Evolutionary conservation across 495 filamentous ascomycete genomes (phyloP), one percentile per base, ranked within the genome.

Genomic region (Aspergillus avenaceus): DNA sequence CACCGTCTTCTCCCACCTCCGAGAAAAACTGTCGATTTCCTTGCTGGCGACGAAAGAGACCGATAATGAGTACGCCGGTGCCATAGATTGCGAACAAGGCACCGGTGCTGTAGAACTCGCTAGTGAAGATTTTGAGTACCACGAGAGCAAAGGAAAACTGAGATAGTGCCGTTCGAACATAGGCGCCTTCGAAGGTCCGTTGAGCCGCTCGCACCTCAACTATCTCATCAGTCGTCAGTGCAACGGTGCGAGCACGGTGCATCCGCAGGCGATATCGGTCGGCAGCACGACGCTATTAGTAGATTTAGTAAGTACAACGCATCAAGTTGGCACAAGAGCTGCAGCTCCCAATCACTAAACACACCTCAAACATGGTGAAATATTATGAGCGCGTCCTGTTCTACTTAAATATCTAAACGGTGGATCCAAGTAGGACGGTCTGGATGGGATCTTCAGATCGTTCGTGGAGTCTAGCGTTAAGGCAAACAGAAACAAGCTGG

Each of bases 121-220:
- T 77, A 19, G 90, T 97, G 74, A 97, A 97, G 66, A 98, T 95
- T 71, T 92, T 95, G 43, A 98, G 82, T 8, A 98, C 86, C 50
- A 98, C 83, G 14, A 98, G 84, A 36, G 92, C 83, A 62, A 98
- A 97, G 43, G 84, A 89, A 78, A 97, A 97, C 66, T 97, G 91
- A 3, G 85, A 86, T 26, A 97, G 83, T 0, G 92, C 89, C 0
- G 93, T 98, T 44, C 93, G 90, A 53, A 96, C 83, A 70, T 98
- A 98, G 26, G 93, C 95, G 1, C 93, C 93, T 74, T 97, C 93
- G 56, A 97, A 98, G 13, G 93, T 98, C 14, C 93, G 81, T 66
- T 98, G 93, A 4, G 91, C 87, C 0, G 92, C 92, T 49, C 92
- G 89, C 58, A 97, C 86, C 64, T 97, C 92, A 45, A 96, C 87